A percentile compares a stretch with the other conserved stretches of the same genome.
Conservation (phyloP, 768 basidiomycete genomes). For the Lyophyllum atratum region DNA sequence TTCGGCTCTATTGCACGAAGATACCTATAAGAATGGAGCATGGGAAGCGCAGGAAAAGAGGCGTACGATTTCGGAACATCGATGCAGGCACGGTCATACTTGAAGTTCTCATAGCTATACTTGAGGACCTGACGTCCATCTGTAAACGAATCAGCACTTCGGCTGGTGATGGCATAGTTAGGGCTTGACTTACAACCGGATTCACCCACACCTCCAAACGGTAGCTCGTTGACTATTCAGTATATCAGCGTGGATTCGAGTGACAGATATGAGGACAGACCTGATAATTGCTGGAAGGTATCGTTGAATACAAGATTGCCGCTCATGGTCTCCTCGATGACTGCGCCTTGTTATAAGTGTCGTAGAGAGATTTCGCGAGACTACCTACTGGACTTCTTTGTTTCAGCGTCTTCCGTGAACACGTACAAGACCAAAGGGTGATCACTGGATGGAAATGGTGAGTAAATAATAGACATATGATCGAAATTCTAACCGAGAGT, state of each 20-base stretch:
- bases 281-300: conserved; percentile 51
- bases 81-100: conserved; percentile 46
- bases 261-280: conserved; percentile 31
- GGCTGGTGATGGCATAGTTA: neutral
- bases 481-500: conserved; percentile 40
- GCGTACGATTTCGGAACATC: conserved; percentile 56
- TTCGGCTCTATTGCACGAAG: conserved; percentile 42
- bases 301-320: conserved; percentile 64
- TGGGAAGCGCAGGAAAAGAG: neutral
- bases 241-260: conserved; percentile 1
- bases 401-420: conserved; percentile 52
- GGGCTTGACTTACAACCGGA: conserved; percentile 55
- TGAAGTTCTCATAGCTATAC: conserved; percentile 57
- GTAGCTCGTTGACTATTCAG: conserved; percentile 33
- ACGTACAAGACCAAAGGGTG: conserved; percentile 65
- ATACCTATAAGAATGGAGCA: neutral
- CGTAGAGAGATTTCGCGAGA: neutral
- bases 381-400: conserved; percentile 40
- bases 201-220: conserved; percentile 59
- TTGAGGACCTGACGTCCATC: conserved; percentile 58
- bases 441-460: conserved; percentile 35
- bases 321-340: conserved; percentile 55
- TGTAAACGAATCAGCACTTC: conserved; percentile 20
- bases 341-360: conserved; percentile 28
- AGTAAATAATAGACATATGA: neutral